A percentile compares a stretch with the other conserved stretches of the same genome.
These are phyloP conservation scores for Zymoseptoria pseudotritici DNA, from an alignment of 2,329 filamentous ascomycete genomes.

Conservation along the genomic window DNA sequence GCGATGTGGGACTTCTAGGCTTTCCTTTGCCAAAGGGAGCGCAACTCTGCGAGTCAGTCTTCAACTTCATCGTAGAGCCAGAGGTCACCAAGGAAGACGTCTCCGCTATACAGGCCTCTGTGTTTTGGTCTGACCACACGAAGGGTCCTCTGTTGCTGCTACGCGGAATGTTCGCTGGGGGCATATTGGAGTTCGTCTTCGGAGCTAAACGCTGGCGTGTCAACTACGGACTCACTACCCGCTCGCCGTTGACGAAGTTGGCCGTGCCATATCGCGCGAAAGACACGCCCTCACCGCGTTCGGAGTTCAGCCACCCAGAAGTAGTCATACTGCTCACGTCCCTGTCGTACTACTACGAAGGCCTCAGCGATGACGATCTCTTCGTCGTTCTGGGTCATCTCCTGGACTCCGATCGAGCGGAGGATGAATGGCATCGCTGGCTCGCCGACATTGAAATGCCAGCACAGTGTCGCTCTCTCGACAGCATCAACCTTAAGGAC, in stretches of 20 bases:
- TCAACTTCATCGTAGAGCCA: conserved; percentile 13
- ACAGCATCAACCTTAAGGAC: conserved; percentile 25
- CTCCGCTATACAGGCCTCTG: background rate
- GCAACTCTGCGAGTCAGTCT: conserved; percentile 9
- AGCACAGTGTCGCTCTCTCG: conserved; percentile 10
- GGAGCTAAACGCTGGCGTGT: conserved; percentile 62
- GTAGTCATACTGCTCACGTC: conserved; percentile 59
- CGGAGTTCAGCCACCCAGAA: conserved; percentile 63
- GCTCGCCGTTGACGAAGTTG: conserved; percentile 44
- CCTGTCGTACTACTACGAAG: conserved; percentile 60
- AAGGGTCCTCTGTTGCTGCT: conserved; percentile 41
- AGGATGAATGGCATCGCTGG: conserved; percentile 24
- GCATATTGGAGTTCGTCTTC: conserved; percentile 52
- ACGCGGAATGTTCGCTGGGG: conserved; percentile 55
- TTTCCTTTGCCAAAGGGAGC: conserved; percentile 12
- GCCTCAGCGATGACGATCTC: conserved; percentile 42
- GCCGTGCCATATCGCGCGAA: conserved; percentile 64
- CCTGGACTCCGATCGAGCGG: conserved; percentile 19
- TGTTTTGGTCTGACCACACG: background rate
- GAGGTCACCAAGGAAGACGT: background rate
- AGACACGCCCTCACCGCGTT: conserved; percentile 53
- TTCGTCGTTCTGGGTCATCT: conserved; percentile 29
- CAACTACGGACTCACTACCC: conserved; percentile 42
- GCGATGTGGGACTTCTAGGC: conserved; percentile 2
- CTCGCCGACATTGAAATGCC: conserved; percentile 10